Evolutionary conservation across 768 basidiomycete species (phyloP), one percentile per base, ranked within the genome.

Genomic region (Rhizopogon salebrosus): DNA sequence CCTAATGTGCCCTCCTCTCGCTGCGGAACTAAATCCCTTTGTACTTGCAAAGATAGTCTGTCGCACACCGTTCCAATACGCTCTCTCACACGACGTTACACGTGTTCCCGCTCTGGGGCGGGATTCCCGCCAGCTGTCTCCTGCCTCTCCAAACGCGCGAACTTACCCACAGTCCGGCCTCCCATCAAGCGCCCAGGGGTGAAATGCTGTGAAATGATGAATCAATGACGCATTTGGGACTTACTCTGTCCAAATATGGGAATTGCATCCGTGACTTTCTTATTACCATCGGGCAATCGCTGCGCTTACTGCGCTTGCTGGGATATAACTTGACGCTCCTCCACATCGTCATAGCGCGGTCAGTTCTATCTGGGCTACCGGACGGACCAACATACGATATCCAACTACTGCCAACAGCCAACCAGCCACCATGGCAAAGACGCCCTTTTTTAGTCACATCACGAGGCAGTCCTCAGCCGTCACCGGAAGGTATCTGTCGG

Each of bases 121-220:
- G 63, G 43, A 53, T n/a, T 20, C 52, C 58, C 63, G 58, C 59
- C 54, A 61, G 64, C 60, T 57, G 59, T 59, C 52, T 41, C 10
- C 38, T 43, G 31, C 60, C 16, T 37, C 36, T 7, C 16, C 16
- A 18, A n/a, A 37, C n/a, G 36, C n/a, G 36, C 16, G 36, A 29
- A 3, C 9, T 34, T 34, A 22, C 31, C n/a, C 43, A 45, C 43
- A 29, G 3, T 45, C 20, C 27, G 18, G 42, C 18, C 18, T 14
- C 16, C 27, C 23, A 6, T 24, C 6, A 24, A 24, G 20, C 31
- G 11, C 31, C 31, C 31, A 34, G 31, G 31, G 31, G 31, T 31
- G 29, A 31, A 27, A 27, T 27, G 27, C 27, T 27, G 27, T 27
- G 27, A 27, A 31, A 31, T 31, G 29, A 31, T 31, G 29, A 10